Percentiles rank a stretch among this genome's conserved stretches.
Conservation (phyloP, 2,329 filamentous ascomycete genomes). For the Fusarium sulawesiense region DNA sequence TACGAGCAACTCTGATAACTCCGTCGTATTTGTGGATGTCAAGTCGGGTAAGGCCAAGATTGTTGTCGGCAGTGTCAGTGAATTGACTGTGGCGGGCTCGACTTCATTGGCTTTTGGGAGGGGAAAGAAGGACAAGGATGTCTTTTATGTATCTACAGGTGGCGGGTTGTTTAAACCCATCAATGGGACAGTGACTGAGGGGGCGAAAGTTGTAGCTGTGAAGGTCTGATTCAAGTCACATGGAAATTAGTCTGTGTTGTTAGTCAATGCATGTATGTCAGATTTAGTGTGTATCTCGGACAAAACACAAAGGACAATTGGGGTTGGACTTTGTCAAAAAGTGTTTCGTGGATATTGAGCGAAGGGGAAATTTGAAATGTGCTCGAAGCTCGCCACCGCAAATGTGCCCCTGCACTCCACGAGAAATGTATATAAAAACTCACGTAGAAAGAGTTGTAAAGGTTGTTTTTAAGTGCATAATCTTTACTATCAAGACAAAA, state of each 20-base stretch:
- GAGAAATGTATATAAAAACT: no score
- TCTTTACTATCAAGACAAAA: not conserved
- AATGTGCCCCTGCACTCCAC: no score
- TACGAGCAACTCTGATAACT: conserved; percentile 40
- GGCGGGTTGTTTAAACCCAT: conserved; percentile 36
- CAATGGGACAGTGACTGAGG: conserved; percentile 28
- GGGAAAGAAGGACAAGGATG: conserved; percentile 16
- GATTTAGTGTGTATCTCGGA: accelerated
- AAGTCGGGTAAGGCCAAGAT: conserved; percentile 24
- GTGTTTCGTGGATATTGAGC: no score
- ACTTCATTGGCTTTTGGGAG: conserved; percentile 37
- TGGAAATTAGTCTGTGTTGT: no score
- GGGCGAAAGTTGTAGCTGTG: conserved; percentile 37
- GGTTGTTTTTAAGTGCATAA: no score
- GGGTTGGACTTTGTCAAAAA: no score
- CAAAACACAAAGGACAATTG: no score
- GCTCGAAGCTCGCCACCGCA: no score
- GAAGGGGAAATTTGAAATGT: no score
- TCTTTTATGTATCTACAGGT: conserved; percentile 27
- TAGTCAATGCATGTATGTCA: no score
- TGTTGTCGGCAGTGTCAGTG: conserved; percentile 20
- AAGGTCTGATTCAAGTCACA: not conserved
- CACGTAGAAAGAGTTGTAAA: no score
- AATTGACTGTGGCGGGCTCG: conserved; percentile 39
- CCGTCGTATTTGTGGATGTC: conserved; percentile 27